Percentiles rank a stretch among this genome's conserved stretches.
Evolutionary conservation across 164 flowering plant genomes (phyloP).

Genomic region (Piper betle): DNA sequence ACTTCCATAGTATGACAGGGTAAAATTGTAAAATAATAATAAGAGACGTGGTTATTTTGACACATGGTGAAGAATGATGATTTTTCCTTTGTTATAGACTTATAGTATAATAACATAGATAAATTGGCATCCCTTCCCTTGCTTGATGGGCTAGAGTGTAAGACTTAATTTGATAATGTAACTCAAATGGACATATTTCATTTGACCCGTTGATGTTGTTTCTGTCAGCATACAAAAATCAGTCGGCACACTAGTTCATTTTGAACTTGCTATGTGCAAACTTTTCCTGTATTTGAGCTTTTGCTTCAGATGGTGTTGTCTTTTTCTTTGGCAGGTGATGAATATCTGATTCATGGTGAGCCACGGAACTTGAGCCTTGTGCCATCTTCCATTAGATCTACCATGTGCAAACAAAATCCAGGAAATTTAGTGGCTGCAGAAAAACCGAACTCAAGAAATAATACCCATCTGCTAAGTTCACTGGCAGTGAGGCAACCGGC

Average conservation of each 20-base stretch:
- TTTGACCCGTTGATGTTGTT: slow-evolving; percentile 1
- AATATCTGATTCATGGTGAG: slow-evolving; percentile 35
- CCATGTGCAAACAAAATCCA: slow-evolving; percentile 42
- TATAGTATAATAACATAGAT: too few species aligned
- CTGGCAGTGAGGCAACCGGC: slow-evolving; percentile 30
- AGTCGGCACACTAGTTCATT: slow-evolving; percentile 18
- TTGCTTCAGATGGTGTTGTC: slow-evolving; percentile 15
- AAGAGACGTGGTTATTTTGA: too few species aligned
- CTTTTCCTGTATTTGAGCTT: slow-evolving; percentile 1
- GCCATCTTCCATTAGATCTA: slow-evolving; percentile 35
- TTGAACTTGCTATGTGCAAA: slow-evolving; percentile 9
- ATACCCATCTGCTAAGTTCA: slow-evolving; percentile 38
- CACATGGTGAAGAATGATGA: too few species aligned
- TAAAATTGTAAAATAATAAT: too few species aligned
- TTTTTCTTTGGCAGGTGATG: slow-evolving; percentile 46
- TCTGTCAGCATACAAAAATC: too few species aligned
- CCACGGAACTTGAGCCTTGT: slow-evolving; percentile 49
- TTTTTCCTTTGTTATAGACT: too few species aligned
- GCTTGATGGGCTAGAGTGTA: too few species aligned
- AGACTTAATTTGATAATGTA: too few species aligned
- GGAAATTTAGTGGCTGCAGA: slow-evolving; percentile 32
- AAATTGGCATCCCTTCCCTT: too few species aligned
- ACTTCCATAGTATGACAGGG: too few species aligned
- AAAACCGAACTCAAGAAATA: slow-evolving; percentile 29
- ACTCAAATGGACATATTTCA: slow-evolving; percentile 32